Evolutionary conservation across 306 rosid genomes (phyloP).

Genomic region (Begonia masoniana): DNA sequence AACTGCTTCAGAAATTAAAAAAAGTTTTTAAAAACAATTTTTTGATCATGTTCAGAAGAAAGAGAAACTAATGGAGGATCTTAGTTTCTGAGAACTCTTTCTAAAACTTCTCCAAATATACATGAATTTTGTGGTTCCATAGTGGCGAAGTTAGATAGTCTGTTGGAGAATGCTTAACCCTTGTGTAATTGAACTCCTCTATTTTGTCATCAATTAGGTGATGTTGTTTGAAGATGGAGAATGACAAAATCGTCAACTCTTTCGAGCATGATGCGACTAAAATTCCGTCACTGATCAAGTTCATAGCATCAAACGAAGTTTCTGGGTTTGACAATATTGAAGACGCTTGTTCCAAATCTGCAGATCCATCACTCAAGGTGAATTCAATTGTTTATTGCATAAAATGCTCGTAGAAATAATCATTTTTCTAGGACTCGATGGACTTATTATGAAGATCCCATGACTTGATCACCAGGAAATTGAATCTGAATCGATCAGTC

Average conservation of each 20-base stretch:
- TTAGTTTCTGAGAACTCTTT: no score
- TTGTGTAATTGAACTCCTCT: no score
- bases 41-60: no score
- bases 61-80: no score
- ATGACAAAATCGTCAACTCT: constrained; percentile 5
- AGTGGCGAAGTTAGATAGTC: no score
- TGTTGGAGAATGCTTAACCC: no score
- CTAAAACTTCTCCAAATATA: no score
- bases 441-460: no score
- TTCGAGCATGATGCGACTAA: constrained; percentile 16
- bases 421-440: background rate
- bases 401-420: background rate
- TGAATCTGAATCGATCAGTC: constrained; percentile 20
- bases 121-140: no score
- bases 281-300: constrained; percentile 43
- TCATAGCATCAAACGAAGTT: constrained; percentile 35
- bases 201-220: background rate
- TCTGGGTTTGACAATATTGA: constrained; percentile 35
- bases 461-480: constrained; percentile 22
- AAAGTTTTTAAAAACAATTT: no score
- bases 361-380: constrained; percentile 24
- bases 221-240: constrained; percentile 7
- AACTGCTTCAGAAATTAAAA: no score
- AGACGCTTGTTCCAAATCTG: constrained; percentile 3
- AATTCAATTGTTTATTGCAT: constrained; percentile 1